phyloP scores from a whole-genome alignment of 2,329 filamentous ascomycete genomes.

The Ophidiomyces ophidiicola region DNA sequence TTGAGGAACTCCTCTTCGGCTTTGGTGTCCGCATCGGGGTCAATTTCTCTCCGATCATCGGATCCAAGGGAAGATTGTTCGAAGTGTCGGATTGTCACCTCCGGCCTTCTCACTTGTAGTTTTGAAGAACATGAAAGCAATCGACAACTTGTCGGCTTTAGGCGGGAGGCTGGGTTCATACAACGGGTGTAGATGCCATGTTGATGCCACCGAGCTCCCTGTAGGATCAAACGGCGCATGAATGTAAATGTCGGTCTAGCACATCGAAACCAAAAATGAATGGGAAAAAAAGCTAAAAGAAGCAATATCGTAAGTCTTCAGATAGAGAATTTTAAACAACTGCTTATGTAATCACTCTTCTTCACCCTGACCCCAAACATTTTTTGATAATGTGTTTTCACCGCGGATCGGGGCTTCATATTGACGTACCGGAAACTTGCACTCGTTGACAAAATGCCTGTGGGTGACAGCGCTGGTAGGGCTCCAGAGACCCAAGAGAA shows the following conservation, averaged over 20 bases:
- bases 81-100: conserved; percentile 34
- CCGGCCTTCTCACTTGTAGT: conserved; percentile 25
- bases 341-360: neutral
- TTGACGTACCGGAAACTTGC: too few species aligned
- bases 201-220: conserved; percentile 35
- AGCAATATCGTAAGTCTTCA: too few species aligned
- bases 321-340: too few species aligned
- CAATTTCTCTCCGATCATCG: conserved; percentile 27
- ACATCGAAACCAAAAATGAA: conserved; percentile 21
- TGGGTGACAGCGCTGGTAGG: too few species aligned
- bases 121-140: conserved; percentile 24
- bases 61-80: conserved; percentile 31
- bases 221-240: conserved; percentile 36
- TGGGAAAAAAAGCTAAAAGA: conserved; percentile 6
- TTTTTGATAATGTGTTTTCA: neutral
- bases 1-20: conserved; percentile 29
- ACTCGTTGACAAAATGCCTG: too few species aligned
- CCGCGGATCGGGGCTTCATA: neutral
- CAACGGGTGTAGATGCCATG: conserved; percentile 28
- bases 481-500: neutral
- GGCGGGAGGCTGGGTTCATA: conserved; percentile 18
- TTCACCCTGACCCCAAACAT: neutral
- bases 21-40: conserved; percentile 30
- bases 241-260: conserved; percentile 22
- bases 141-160: conserved; percentile 16